Percentiles rank a stretch among this genome's conserved stretches.
Evolutionary conservation across 202 grass and related monocot genomes (phyloP).

Genomic region (Bolboschoenoplectus hybrid): DNA sequence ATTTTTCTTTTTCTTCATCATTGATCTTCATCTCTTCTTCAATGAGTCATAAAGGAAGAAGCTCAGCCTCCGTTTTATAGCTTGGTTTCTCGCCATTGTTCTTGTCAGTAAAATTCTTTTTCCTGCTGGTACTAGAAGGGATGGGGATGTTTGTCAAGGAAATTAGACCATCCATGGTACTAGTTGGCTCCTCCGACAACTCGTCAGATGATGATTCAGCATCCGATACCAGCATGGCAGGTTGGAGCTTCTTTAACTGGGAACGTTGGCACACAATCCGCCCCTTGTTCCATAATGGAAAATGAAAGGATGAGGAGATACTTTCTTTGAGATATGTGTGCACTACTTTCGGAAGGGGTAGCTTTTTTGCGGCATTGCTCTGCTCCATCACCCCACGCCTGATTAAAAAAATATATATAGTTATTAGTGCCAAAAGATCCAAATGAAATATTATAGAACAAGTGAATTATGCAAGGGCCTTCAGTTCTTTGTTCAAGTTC

Average conservation of each 20-base stretch:
- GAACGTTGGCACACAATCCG: conserved; percentile 77
- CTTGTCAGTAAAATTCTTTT: conserved; percentile 44
- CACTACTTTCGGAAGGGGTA: conserved; percentile 71
- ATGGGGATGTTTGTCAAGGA: conserved; percentile 48
- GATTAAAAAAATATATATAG: conserved; percentile 21
- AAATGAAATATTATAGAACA: conserved; percentile 12
- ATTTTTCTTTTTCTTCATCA: conserved; percentile 12
- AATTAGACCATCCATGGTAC: conserved; percentile 47
- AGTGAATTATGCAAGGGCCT: background rate
- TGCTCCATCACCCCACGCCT: conserved; percentile 95
- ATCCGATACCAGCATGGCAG: conserved; percentile 47
- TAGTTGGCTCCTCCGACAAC: background rate
- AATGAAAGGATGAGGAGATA: conserved; percentile 76
- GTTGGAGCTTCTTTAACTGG: conserved; percentile 71
- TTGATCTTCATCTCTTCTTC: conserved; percentile 18
- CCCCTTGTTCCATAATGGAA: conserved; percentile 89
- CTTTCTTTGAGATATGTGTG: conserved; percentile 75
- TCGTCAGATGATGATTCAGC: conserved; percentile 42
- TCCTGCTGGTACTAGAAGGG: conserved; percentile 52
- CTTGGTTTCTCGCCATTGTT: conserved; percentile 38
- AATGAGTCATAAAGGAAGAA: conserved; percentile 60
- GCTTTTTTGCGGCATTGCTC: conserved; percentile 61
- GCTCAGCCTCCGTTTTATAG: conserved; percentile 65
- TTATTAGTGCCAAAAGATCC: conserved; percentile 41
- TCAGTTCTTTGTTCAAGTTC: background rate